Conservation (phyloP, 2,329 filamentous ascomycete genomes). For the Mycosphaerelloides madeirae region DNA sequence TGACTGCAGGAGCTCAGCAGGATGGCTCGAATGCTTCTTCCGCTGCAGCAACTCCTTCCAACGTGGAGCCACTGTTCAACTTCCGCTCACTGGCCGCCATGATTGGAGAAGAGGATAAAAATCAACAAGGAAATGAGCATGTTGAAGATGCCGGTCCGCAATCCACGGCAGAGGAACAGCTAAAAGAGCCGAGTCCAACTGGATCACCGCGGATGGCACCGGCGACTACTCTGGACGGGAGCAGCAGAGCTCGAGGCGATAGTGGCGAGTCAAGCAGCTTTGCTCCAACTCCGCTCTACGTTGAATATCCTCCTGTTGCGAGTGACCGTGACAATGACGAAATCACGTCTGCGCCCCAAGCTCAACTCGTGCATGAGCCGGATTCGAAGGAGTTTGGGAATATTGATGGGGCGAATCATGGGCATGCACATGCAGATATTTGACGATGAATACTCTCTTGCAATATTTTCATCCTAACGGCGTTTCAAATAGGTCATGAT, state of each 20-base stretch:
- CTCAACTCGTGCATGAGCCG: constrained; percentile 6
- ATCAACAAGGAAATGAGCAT: constrained; percentile 33
- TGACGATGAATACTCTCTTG: neutral
- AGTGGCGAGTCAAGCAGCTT: constrained; percentile 25
- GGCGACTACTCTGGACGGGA: constrained; percentile 3
- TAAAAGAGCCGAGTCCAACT: constrained; percentile 20
- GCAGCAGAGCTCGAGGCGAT: constrained; percentile 25
- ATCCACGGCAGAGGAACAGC: constrained; percentile 13
- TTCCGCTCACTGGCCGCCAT: constrained; percentile 83
- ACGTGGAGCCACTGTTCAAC: constrained; percentile 79
- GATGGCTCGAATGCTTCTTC: constrained; percentile 24
- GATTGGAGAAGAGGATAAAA: constrained; percentile 62
- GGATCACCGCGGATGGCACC: constrained; percentile 11
- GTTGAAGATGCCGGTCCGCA: constrained; percentile 22
- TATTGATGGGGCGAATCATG: constrained; percentile 15
- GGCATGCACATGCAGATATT: neutral
- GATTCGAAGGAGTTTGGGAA: constrained; percentile 23
- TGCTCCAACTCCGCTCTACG: constrained; percentile 24
- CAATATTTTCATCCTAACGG: too few relatives aligned
- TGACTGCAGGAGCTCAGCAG: constrained; percentile 24
- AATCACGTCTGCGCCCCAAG: constrained; percentile 17
- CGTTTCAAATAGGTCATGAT: too few relatives aligned
- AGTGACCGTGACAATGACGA: constrained; percentile 15
- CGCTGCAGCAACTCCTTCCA: constrained; percentile 39
- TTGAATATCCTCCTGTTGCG: constrained; percentile 12